phyloP scores from a whole-genome alignment of 768 basidiomycete genomes.

The Lactifluus echinatus region DNA sequence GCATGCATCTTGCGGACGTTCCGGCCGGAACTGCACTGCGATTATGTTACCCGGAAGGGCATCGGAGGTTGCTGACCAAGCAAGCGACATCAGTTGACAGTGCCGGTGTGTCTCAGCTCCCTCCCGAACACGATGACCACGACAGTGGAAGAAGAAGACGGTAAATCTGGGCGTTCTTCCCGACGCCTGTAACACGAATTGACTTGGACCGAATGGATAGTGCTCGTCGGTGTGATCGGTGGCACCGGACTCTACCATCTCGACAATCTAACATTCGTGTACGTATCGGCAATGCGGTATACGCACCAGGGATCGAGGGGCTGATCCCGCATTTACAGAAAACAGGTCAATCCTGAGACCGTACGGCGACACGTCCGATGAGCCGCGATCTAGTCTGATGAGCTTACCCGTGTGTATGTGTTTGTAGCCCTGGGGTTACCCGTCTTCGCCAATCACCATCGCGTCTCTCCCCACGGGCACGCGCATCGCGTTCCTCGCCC shows the following conservation, averaged over 20 bases:
- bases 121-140: neutral
- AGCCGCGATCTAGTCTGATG: too few species aligned
- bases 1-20: too few species aligned
- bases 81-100: neutral
- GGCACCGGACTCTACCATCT: conserved; percentile 91
- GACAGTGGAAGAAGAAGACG: neutral
- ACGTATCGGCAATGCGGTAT: conserved; percentile 27
- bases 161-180: neutral
- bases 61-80: conserved; percentile 1
- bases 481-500: conserved; percentile 80
- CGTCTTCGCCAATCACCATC: conserved; percentile 90
- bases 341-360: conserved; percentile 72
- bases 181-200: neutral
- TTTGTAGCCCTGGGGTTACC: conserved; percentile 82
- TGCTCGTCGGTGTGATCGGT: conserved; percentile 83
- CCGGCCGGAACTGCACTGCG: neutral
- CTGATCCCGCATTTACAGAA: conserved; percentile 34
- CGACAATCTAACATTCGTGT: conserved; percentile 85
- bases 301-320: too few species aligned
- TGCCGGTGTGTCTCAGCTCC: neutral
- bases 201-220: conserved; percentile 29
- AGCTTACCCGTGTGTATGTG: too few species aligned
- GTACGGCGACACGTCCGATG: conserved; percentile 35
- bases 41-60: conserved; percentile 7
- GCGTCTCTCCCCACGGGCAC: conserved; percentile 75